Evolutionary conservation across 2,329 filamentous ascomycete species (phyloP).

Genomic region (Coniochaeta sp.): DNA sequence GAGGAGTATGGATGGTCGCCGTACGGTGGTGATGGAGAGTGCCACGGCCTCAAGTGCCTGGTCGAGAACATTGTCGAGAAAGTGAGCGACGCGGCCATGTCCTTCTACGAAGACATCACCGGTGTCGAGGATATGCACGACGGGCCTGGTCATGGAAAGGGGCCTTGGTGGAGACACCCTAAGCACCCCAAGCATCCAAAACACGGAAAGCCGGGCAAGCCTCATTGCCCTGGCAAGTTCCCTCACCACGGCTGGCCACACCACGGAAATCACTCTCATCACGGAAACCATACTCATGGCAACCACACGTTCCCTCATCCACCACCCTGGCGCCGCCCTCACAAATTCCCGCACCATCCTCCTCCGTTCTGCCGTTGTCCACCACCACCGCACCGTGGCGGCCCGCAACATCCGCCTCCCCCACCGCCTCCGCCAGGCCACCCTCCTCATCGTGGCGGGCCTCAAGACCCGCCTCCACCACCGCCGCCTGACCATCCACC

Average conservation of each 20-base stretch:
- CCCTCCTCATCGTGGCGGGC: conserved; percentile 6
- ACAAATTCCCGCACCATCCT: conserved; percentile 14
- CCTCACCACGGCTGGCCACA: conserved; percentile 9
- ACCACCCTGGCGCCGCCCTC: conserved; percentile 8
- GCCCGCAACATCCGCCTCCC: conserved; percentile 15
- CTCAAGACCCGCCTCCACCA: conserved; percentile 3
- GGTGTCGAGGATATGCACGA: conserved; percentile 4
- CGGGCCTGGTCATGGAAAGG: conserved; percentile 11
- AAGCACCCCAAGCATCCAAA: conserved; percentile 10
- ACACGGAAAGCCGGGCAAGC: conserved; percentile 9
- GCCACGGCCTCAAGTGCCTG: conserved; percentile 34
- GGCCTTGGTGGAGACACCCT: conserved; percentile 5
- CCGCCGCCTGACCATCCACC: conserved; percentile 5
- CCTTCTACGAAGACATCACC: conserved; percentile 20
- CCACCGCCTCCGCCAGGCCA: conserved; percentile 17
- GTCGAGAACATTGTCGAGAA: conserved; percentile 29
- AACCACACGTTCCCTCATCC: conserved; percentile 18
- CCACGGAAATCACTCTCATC: conserved; percentile 8
- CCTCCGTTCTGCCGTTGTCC: conserved; percentile 19
- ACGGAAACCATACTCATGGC: conserved; percentile 16
- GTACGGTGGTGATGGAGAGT: conserved; percentile 16
- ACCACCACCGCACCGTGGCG: conserved; percentile 15
- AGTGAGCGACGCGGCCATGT: conserved; percentile 26
- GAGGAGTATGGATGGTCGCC: conserved; percentile 21
- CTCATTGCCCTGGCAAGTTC: neutral